These are phyloP conservation scores for Kodamaea lidongshanica DNA, from an alignment of 805 yeast species.

Conservation along the genomic window DNA sequence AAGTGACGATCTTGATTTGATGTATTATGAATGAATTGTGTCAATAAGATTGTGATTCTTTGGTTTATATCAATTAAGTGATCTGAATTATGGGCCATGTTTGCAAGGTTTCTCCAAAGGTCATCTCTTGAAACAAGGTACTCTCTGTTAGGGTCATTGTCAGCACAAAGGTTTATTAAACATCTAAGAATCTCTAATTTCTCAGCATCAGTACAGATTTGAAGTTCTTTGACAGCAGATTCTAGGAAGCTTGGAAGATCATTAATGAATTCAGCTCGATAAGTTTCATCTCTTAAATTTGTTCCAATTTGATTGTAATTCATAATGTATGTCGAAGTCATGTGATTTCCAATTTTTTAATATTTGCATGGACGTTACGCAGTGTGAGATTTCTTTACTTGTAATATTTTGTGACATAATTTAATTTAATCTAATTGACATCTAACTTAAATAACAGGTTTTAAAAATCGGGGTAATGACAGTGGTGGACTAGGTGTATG, in stretches of 20 bases:
- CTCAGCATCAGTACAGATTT: background rate
- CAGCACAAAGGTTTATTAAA: conserved; percentile 31
- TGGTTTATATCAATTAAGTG: conserved; percentile 2
- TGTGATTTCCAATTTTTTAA: too few species aligned
- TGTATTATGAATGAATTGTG: conserved; percentile 30
- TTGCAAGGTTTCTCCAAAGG: conserved; percentile 16
- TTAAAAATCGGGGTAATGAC: too few species aligned
- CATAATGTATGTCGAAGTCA: too few species aligned
- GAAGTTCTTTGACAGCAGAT: background rate
- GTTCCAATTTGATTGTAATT: conserved; percentile 7
- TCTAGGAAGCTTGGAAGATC: conserved; percentile 2
- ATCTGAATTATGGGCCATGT: background rate
- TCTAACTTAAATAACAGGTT: too few species aligned
- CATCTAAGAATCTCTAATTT: conserved; percentile 21
- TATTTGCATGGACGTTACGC: too few species aligned
- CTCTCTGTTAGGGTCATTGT: conserved; percentile 21
- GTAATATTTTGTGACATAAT: too few species aligned
- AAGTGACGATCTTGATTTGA: too few species aligned
- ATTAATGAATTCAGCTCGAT: conserved; percentile 1
- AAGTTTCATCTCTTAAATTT: conserved; percentile 8
- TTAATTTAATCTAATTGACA: too few species aligned
- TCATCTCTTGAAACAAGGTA: conserved; percentile 5
- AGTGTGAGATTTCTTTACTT: too few species aligned
- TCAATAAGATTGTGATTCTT: conserved; percentile 19
- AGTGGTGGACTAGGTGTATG: background rate